These are phyloP conservation scores for Starmera dryadoides DNA, from an alignment of 805 yeast species.

Conservation along the genomic window DNA sequence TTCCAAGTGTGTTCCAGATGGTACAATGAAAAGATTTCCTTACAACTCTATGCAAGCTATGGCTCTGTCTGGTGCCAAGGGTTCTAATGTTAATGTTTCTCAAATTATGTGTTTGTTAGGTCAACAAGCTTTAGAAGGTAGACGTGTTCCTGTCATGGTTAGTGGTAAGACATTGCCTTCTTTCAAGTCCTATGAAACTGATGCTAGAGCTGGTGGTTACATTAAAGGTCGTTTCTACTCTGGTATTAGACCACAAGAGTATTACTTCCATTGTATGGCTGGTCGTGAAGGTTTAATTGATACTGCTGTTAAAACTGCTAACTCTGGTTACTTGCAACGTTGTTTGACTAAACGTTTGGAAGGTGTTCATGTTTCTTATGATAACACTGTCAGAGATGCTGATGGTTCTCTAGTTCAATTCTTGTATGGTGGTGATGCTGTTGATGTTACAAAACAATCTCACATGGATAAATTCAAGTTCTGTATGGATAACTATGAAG, in stretches of 20 bases:
- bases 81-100: constrained; percentile 96
- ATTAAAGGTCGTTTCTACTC: constrained; percentile 95
- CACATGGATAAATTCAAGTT: constrained; percentile 90
- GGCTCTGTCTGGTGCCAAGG: constrained; percentile 99
- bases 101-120: constrained; percentile 99
- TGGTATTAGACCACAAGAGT: constrained; percentile 97
- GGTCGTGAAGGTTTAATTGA: constrained; percentile 99
- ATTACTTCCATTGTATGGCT: constrained; percentile 99
- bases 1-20: constrained; percentile 88
- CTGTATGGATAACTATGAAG: constrained; percentile 86
- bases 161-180: constrained; percentile 96
- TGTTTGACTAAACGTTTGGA: constrained; percentile 97
- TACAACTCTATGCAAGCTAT: constrained; percentile 96
- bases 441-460: constrained; percentile 91
- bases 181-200: constrained; percentile 93
- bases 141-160: constrained; percentile 99
- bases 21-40: constrained; percentile 94
- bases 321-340: constrained; percentile 97
- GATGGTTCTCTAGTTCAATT: constrained; percentile 93
- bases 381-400: constrained; percentile 90
- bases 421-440: constrained; percentile 95
- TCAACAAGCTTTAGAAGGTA: constrained; percentile 98
- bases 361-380: constrained; percentile 92
- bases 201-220: constrained; percentile 98
- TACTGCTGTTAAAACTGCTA: constrained; percentile 97